Evolutionary conservation across 768 basidiomycete genomes (phyloP).

Genomic region (Exidia glandulosa): DNA sequence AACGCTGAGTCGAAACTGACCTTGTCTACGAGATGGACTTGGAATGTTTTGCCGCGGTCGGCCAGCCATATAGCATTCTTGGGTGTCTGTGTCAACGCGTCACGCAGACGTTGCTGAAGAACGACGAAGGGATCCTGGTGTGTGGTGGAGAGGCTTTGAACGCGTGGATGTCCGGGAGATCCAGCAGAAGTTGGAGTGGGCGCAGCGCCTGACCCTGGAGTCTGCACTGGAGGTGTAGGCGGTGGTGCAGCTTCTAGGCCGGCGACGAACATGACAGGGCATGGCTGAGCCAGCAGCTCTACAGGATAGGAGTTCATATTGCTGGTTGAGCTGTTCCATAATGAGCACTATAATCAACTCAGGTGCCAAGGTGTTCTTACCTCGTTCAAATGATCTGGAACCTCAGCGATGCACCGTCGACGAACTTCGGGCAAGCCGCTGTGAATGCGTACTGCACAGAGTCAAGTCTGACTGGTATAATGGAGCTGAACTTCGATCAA

Average conservation of each 20-base stretch:
- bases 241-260: slow-evolving; percentile 45
- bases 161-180: slow-evolving; percentile 15
- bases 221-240: slow-evolving; percentile 7
- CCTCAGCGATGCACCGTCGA: too few relatives aligned
- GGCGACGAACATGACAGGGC: slow-evolving; percentile 91
- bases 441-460: too few relatives aligned
- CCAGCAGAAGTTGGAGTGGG: slow-evolving; percentile 10
- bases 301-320: slow-evolving; percentile 87
- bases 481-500: too few relatives aligned
- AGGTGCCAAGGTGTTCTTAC: too few relatives aligned
- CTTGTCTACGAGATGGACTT: slow-evolving; percentile 77
- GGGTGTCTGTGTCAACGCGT: slow-evolving; percentile 38
- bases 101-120: slow-evolving; percentile 53
- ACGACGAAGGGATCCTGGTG: slow-evolving; percentile 49
- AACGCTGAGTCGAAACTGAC: slow-evolving; percentile 18
- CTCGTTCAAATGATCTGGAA: too few relatives aligned
- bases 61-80: slow-evolving; percentile 50
- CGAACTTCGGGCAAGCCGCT: too few relatives aligned
- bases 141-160: slow-evolving; percentile 16
- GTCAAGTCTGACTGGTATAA: too few relatives aligned
- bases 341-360: too few relatives aligned
- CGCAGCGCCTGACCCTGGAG: slow-evolving; percentile 10
- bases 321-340: too few relatives aligned
- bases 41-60: slow-evolving; percentile 44
- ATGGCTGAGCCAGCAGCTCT: slow-evolving; percentile 80